Percentiles rank a stretch among this genome's conserved stretches.
phyloP scores from a whole-genome alignment of 352 stramenopile genomes.

The Globisporangium polare region DNA sequence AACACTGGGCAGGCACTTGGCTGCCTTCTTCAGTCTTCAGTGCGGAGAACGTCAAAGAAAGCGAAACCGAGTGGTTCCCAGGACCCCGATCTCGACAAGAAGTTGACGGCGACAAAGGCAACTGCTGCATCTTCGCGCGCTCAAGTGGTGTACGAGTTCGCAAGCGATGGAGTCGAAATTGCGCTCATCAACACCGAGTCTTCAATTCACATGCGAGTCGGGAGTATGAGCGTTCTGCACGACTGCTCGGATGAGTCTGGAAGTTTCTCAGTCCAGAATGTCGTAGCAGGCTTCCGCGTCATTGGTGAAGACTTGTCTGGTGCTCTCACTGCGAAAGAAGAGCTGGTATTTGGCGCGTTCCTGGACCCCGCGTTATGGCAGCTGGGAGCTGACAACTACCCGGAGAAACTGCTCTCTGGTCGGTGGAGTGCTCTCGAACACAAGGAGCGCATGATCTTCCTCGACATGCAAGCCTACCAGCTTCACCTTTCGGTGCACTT shows the following conservation, averaged over 20 bases:
- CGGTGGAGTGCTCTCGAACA: conserved; percentile 41
- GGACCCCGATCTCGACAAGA: not conserved
- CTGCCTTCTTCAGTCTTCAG: conserved; percentile 3
- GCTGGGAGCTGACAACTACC: conserved; percentile 62
- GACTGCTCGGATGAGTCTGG: conserved; percentile 22
- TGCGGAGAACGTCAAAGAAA: not conserved
- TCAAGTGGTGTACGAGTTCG: conserved; percentile 19
- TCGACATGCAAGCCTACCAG: conserved; percentile 74
- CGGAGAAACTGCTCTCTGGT: conserved; percentile 58
- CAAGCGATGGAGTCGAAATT: conserved; percentile 57
- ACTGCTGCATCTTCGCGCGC: not conserved
- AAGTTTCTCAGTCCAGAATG: conserved; percentile 54
- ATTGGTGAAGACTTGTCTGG: not conserved
- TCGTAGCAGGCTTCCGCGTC: conserved; percentile 44
- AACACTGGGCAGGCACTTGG: not conserved
- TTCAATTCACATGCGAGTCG: conserved; percentile 61
- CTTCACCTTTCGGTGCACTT: conserved; percentile 58
- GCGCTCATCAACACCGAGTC: conserved; percentile 21
- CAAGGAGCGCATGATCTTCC: conserved; percentile 41
- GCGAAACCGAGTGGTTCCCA: not conserved
- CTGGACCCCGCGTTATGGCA: conserved; percentile 71
- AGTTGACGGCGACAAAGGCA: not conserved
- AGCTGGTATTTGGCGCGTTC: conserved; percentile 65
- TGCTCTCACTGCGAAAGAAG: conserved; percentile 25
- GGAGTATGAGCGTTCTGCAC: conserved; percentile 33